Evolutionary conservation across 2,329 filamentous ascomycete species (phyloP), one percentile per base, ranked within the genome.

Genomic region (Colletotrichum liaoningense): DNA sequence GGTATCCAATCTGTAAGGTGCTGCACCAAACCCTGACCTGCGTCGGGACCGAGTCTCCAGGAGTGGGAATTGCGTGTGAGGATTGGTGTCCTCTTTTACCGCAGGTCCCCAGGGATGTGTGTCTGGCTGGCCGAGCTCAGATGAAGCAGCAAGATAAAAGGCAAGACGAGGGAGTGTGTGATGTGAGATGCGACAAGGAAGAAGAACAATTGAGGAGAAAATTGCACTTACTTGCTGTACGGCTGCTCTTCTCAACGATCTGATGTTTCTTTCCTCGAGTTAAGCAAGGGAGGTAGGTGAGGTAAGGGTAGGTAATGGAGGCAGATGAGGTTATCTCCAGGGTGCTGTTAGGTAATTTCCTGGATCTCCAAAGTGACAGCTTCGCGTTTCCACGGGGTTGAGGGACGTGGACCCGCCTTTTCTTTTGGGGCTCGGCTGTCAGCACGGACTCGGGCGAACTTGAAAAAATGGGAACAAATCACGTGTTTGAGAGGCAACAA

Each of bases 281-380:
- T 38, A 52, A 59, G 33, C 54, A n/a, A n/a, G 42, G 16, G 16
- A 49, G 7, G 42, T 49, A 49, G 19, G 19, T 19, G 19, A 49
- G 42, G 42, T 49, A 49, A 49, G 42, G 42, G 42, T 49, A 49
- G 42, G 42, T 64, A 67, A 69, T 30, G 46, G 54, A 59, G 58
- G 57, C 35, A 68, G 67, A 70, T 73, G 54, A 73, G 70, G 60
- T 49, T 73, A 56, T 70, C 67, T 64, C 62, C 57, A 67, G 49
- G 49, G 59, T 56, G 42, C 58, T 54, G 65, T 62, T 63, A 57
- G 35, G 70, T 71, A 73, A 73, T 73, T 73, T 73, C 67, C 67
- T 60, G 28, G 22, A 60, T 65, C 60, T 73, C 30, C 19, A 73
- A 71, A 66, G 71, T 73, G 67, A 73, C 71, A 70, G 67, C 71